Conservation (phyloP, 2,329 filamentous ascomycete genomes). For the Colletotrichum zoysiae region DNA sequence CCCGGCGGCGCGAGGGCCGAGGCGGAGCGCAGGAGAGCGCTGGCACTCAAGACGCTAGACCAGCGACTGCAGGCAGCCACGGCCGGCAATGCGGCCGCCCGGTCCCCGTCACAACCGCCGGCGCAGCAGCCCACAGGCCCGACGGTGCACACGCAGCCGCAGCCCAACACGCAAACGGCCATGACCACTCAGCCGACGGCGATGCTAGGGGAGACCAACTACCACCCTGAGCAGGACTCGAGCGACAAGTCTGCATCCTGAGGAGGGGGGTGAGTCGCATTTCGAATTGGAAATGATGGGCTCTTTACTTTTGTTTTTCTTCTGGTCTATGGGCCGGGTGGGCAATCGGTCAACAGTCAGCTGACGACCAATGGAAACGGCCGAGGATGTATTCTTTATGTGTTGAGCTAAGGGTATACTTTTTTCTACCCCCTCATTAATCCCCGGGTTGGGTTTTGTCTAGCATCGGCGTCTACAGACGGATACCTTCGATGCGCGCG, state of each 20-base stretch:
- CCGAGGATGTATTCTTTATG: conserved; percentile 32
- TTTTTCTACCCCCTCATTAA: background rate
- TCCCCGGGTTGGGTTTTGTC: conserved; percentile 16
- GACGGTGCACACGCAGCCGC: conserved; percentile 69
- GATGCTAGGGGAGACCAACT: conserved; percentile 78
- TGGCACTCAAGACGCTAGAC: conserved; percentile 92
- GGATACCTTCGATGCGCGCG: conserved; percentile 36
- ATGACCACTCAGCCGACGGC: conserved; percentile 67
- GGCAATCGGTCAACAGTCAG: conserved; percentile 13
- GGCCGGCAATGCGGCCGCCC: conserved; percentile 59
- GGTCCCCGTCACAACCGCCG: conserved; percentile 54
- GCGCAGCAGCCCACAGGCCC: conserved; percentile 60
- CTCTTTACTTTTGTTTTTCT: background rate
- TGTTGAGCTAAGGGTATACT: conserved; percentile 8
- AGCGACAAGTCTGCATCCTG: conserved; percentile 49
- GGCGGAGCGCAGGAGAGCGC: conserved; percentile 87
- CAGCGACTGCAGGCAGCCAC: conserved; percentile 91
- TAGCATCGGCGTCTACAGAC: conserved; percentile 40
- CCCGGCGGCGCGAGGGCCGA: conserved; percentile 85
- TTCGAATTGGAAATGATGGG: conserved; percentile 18
- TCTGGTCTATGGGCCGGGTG: background rate
- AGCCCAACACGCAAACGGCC: conserved; percentile 66
- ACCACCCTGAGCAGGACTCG: conserved; percentile 72
- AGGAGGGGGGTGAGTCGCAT: conserved; percentile 42
- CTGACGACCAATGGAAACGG: background rate